A percentile compares a stretch with the other conserved stretches of the same genome.
These are phyloP conservation scores for Vaccinium darrowii DNA, from an alignment of 148 eudicot genomes.

Conservation along the genomic window DNA sequence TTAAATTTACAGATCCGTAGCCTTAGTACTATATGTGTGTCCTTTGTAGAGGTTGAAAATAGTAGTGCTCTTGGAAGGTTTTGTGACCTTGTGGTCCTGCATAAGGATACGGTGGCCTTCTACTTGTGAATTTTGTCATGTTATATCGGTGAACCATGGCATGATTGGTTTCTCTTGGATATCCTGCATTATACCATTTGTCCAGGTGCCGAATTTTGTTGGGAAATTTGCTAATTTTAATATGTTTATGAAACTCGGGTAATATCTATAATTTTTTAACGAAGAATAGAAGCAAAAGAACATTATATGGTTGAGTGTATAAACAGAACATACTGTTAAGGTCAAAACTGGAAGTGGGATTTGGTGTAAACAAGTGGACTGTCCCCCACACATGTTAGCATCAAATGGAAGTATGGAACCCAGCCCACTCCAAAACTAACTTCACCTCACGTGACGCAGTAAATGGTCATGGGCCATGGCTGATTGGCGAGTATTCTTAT, in stretches of 20 bases:
- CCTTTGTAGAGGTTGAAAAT: background rate
- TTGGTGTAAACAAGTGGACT: background rate
- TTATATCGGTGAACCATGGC: background rate
- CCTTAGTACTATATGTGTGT: background rate
- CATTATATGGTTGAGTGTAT: background rate
- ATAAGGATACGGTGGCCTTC: background rate
- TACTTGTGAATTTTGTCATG: background rate
- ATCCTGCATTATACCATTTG: background rate
- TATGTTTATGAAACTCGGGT: background rate
- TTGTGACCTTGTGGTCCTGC: background rate
- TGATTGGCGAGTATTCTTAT: background rate
- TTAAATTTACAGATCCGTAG: background rate
- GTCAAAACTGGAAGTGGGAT: background rate
- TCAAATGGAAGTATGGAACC: background rate
- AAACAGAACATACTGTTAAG: background rate
- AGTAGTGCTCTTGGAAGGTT: background rate
- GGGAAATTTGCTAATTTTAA: background rate
- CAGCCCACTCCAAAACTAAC: background rate
- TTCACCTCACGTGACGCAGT: background rate
- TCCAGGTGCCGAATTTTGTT: background rate
- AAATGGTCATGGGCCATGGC: background rate
- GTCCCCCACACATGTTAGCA: background rate
- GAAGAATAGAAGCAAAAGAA: background rate
- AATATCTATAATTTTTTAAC: background rate
- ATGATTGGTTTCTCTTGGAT: slow-evolving; percentile 5